phyloP scores from a whole-genome alignment of 805 yeast genomes.

The Wickerhamiella australiensis region DNA sequence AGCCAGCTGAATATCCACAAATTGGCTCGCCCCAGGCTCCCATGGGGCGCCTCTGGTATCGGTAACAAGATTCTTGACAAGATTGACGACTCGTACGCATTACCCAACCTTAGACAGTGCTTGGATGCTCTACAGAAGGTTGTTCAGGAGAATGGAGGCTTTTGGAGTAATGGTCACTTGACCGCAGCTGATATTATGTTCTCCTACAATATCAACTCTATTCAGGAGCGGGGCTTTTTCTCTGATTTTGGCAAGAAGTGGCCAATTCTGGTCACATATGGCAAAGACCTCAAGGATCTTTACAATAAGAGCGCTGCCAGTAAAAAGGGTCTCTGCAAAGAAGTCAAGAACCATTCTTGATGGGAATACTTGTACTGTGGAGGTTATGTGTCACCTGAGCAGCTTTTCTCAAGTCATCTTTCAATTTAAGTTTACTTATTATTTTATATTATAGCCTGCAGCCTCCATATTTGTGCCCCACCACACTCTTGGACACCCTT shows the following conservation, averaged over 20 bases:
- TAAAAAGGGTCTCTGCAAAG: not conserved
- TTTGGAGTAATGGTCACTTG: conserved; percentile 47
- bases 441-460: too few species aligned
- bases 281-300: not conserved
- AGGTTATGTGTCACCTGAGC: too few species aligned
- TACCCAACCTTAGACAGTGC: conserved; percentile 35
- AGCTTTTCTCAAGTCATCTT: too few species aligned
- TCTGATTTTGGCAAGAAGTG: conserved; percentile 4
- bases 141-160: conserved; percentile 38
- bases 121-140: conserved; percentile 34
- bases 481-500: too few species aligned
- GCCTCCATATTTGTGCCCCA: too few species aligned
- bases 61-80: conserved; percentile 35
- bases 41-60: conserved; percentile 22
- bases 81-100: conserved; percentile 39
- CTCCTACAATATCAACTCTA: not conserved
- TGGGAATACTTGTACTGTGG: too few species aligned
- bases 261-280: conserved; percentile 5
- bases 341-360: not conserved
- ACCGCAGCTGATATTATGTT: conserved; percentile 50
- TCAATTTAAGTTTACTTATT: too few species aligned
- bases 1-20: conserved; percentile 30
- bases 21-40: conserved; percentile 23
- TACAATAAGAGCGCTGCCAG: not conserved
- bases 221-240: not conserved